Conservation (phyloP, 2,329 filamentous ascomycete species). For the Alternaria postmessia region DNA sequence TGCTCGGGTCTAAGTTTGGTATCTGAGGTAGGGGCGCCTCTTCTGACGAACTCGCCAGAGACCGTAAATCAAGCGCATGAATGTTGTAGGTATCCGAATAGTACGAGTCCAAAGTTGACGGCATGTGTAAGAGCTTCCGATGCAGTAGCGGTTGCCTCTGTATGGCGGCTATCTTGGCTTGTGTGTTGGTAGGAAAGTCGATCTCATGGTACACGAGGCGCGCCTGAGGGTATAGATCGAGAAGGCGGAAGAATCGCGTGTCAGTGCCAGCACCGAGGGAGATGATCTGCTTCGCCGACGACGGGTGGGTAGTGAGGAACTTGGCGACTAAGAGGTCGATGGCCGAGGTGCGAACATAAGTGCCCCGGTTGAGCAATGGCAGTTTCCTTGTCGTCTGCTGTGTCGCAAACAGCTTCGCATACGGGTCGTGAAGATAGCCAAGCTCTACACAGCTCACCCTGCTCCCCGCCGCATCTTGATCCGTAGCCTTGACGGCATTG, state of each 20-base stretch:
- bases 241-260: conserved; percentile 82
- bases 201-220: conserved; percentile 85
- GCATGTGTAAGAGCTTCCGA: conserved; percentile 33
- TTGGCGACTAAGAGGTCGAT: conserved; percentile 78
- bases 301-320: conserved; percentile 66
- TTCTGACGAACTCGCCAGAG: conserved; percentile 53
- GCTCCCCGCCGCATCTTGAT: conserved; percentile 89
- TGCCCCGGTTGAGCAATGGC: conserved; percentile 95
- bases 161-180: conserved; percentile 66
- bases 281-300: conserved; percentile 74
- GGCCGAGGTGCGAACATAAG: conserved; percentile 87
- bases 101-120: conserved; percentile 50
- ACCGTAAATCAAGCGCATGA: conserved; percentile 72
- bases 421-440: conserved; percentile 85
- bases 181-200: conserved; percentile 81
- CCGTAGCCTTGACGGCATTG: conserved; percentile 82
- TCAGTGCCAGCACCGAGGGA: conserved; percentile 95
- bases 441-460: conserved; percentile 86
- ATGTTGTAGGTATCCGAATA: conserved; percentile 62
- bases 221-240: conserved; percentile 57
- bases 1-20: conserved; percentile 58
- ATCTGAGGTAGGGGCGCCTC: conserved; percentile 38
- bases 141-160: conserved; percentile 41
- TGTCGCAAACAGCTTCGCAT: conserved; percentile 73
- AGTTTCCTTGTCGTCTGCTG: conserved; percentile 69